A percentile compares a stretch with the other conserved stretches of the same genome.
These are phyloP conservation scores for Wallemia ichthyophaga DNA, from an alignment of 1,284 basidiomycete species.

Conservation along the genomic window DNA sequence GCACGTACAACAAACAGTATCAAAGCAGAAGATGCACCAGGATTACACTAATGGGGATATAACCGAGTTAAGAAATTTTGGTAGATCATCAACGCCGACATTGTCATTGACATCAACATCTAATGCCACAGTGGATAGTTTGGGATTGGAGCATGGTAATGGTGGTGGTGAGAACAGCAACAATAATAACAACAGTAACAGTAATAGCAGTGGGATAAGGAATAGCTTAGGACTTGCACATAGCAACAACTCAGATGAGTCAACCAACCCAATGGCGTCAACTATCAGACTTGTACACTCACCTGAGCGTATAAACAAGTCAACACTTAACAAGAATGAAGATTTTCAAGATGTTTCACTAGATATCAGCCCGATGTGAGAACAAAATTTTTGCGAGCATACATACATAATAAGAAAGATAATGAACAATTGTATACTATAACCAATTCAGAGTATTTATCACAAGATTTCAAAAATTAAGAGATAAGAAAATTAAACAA, in stretches of 20 bases:
- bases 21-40: neutral
- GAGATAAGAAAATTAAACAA: constrained; percentile 16
- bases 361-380: neutral
- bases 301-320: neutral
- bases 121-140: neutral
- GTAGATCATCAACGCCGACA: neutral
- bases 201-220: too few relatives aligned
- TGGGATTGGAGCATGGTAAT: neutral
- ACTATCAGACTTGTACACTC: neutral
- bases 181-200: too few relatives aligned
- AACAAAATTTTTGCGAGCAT: neutral
- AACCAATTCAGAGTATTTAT: constrained; percentile 1
- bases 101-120: neutral
- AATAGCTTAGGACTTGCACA: too few relatives aligned
- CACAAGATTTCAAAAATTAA: neutral
- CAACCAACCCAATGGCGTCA: neutral
- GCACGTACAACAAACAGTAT: neutral
- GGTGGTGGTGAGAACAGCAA: too few relatives aligned
- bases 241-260: neutral
- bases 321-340: neutral
- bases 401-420: neutral
- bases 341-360: constrained; percentile 1
- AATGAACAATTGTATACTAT: neutral
- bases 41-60: neutral
- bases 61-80: neutral